Base-by-base conservation (phyloP, 495 filamentous ascomycete genomes). In the Massariosphaeria phaeospora region DNA sequence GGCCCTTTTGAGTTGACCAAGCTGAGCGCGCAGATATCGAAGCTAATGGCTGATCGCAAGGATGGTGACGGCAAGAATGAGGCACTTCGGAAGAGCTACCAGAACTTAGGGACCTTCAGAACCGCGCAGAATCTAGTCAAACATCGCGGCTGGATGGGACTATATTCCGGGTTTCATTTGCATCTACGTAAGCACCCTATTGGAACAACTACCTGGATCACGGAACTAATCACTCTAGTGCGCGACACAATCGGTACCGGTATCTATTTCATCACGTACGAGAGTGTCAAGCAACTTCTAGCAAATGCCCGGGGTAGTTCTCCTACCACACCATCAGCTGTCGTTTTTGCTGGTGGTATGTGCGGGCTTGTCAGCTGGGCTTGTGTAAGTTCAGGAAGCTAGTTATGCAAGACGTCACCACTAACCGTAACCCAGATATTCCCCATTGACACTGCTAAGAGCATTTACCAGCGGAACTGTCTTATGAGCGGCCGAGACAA, bases 1-100 rank as follows among this genome's bases (percentile, higher is more conserved):
- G 88, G 88, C 66, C 91, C 91, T 23, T 95, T 96, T 66, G 91
- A 96, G 71, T 75, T 96, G 57, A 93, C 91, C 24, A 96, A 96
- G 72, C 78, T 95, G 46, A 91, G 86, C 49, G 88, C 90, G 12
- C 91, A 96, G 67, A 75, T 93, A 10, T 91, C 90, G 0, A 83
- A 93, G n/a, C 71, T 95, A 55, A 83, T 95, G 75, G 84, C 78
- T 3, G 77, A 81, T 27, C 74, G 80, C 33, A 82, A 84, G 41
- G 79, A 81, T 69, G 72, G 76, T 10, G 81, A 20, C 18, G 25
- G 42, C 20, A 52, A 84, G 13, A 79, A 78, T 56, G 76, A 82
- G 35, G 81, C 52, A 75, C 79, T 59, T 77, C 79, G 30, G 70
- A 83, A 50, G 39, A 90, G 85, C 63, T 85, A 84, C 64, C 82